Conservation (phyloP, 148 eudicot species). For the Diospyros kaki region DNA sequence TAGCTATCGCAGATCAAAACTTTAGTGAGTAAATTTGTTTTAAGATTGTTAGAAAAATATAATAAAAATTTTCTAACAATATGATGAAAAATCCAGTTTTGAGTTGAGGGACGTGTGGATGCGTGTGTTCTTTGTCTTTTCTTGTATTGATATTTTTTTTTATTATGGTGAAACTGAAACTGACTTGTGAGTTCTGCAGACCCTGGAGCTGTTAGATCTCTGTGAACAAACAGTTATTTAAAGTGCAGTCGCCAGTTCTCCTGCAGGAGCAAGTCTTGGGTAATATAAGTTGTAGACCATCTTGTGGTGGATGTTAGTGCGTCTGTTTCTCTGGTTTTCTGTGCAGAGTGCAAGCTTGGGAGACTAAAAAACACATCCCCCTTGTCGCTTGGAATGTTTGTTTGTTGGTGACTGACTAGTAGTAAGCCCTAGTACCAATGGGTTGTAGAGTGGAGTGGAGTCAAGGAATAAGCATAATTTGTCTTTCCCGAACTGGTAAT, state of each 20-base stretch:
- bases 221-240: constrained; percentile 69
- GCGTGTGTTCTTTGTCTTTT: background rate
- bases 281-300: constrained; percentile 19
- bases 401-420: too few relatives aligned
- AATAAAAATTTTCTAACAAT: too few relatives aligned
- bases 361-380: constrained; percentile 8
- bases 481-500: too few relatives aligned
- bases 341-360: constrained; percentile 45
- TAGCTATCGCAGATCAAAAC: too few relatives aligned
- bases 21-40: too few relatives aligned
- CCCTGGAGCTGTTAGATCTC: constrained; percentile 90
- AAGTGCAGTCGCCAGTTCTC: constrained; percentile 18
- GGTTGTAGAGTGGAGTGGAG: too few relatives aligned
- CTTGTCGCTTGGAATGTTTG: too few relatives aligned
- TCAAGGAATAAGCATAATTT: too few relatives aligned
- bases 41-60: too few relatives aligned
- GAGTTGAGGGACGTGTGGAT: background rate
- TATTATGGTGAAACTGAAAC: background rate
- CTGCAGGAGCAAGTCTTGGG: constrained; percentile 25
- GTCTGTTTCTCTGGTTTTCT: constrained; percentile 38
- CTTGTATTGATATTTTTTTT: background rate
- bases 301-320: constrained; percentile 28
- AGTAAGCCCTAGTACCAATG: too few relatives aligned
- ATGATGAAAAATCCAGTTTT: background rate
- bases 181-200: constrained; percentile 45